Percentiles rank a stretch among this genome's conserved stretches.
These are phyloP conservation scores for Sporothrix luriei DNA, from an alignment of 2,329 filamentous ascomycete species.

Conservation along the genomic window DNA sequence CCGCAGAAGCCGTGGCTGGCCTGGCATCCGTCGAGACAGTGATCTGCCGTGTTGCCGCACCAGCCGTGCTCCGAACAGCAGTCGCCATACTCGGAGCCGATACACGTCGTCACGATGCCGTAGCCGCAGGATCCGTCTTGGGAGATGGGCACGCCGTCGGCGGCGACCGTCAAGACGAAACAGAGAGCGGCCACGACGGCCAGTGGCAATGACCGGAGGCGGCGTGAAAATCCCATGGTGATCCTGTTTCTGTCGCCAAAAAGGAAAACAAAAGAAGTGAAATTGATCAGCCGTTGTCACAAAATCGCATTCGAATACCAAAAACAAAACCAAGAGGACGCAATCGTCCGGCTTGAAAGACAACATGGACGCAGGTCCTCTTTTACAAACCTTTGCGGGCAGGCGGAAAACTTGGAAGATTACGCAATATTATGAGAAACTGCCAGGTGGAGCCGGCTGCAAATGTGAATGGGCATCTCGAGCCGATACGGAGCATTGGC, in stretches of 20 bases:
- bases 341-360: neutral
- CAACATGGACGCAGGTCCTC: neutral
- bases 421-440: neutral
- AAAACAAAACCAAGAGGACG: no score
- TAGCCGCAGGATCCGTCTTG: constrained; percentile 30
- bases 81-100: constrained; percentile 32
- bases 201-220: neutral
- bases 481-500: neutral
- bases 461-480: neutral
- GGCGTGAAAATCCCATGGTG: neutral
- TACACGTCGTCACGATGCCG: constrained; percentile 25
- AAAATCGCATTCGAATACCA: neutral
- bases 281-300: neutral
- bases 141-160: constrained; percentile 7
- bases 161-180: neutral
- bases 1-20: constrained; percentile 30
- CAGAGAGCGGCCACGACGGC: constrained; percentile 36
- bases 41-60: constrained; percentile 32
- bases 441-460: neutral
- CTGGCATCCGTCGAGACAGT: constrained; percentile 34
- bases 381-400: neutral
- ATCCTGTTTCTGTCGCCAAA: neutral
- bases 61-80: constrained; percentile 33
- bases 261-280: neutral
- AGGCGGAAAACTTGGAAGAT: neutral